These are phyloP conservation scores for Pleodorina starrii DNA, from an alignment of 139 green algal genomes.

Conservation along the genomic window DNA sequence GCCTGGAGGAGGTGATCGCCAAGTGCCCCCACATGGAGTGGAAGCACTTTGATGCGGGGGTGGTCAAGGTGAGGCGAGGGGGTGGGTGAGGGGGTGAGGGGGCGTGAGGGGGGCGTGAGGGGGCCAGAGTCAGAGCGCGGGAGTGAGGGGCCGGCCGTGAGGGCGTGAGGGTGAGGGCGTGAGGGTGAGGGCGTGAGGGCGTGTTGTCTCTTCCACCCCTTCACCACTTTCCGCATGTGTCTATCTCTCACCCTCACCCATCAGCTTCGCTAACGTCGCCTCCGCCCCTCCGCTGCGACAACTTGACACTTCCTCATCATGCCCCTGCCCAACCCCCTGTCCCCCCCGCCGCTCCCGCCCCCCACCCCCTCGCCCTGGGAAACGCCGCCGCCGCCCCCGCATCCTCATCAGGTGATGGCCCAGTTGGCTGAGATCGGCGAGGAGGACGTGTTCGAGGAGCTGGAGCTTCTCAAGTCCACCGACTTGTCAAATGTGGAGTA, in stretches of 20 bases:
- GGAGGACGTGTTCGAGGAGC: conserved; percentile 72
- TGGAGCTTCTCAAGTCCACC: conserved; percentile 64
- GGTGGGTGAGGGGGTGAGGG: background rate
- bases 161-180: background rate
- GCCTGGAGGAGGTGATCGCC: conserved; percentile 66
- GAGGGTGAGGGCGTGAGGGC: background rate
- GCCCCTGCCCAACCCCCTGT: no score
- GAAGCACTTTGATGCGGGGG: conserved; percentile 75
- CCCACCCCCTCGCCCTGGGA: no score
- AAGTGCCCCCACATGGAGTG: conserved; percentile 69
- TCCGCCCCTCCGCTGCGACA: no score
- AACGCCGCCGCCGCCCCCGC: no score
- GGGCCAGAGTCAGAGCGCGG: no score
- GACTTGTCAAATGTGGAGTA: conserved; percentile 74
- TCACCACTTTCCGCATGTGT: no score
- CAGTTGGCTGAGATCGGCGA: conserved; percentile 72
- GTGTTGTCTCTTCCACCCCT: no score
- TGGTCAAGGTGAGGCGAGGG: conserved; percentile 64
- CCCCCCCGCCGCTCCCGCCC: no score
- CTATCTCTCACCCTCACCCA: no score
- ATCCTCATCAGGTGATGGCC: conserved; percentile 65
- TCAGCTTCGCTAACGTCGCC: no score
- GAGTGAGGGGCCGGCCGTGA: background rate
- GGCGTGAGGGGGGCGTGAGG: background rate
- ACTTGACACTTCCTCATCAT: no score